A percentile compares a stretch with the other conserved stretches of the same genome.
phyloP scores from a whole-genome alignment of 2,329 filamentous ascomycete species.

The Fusarium pininemorale region DNA sequence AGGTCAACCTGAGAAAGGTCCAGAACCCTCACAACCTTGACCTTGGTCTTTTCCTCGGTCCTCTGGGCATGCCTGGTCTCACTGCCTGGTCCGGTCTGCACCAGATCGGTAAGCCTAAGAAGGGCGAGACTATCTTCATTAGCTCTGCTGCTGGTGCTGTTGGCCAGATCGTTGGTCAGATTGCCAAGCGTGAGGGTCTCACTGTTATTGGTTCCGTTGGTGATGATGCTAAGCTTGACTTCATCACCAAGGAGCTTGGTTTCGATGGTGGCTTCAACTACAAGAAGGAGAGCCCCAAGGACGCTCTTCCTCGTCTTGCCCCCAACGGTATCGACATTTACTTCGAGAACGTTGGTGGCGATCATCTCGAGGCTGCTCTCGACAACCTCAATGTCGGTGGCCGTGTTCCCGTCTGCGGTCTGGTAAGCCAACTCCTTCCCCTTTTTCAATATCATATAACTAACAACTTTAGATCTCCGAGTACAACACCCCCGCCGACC shows the following conservation, averaged over 20 bases:
- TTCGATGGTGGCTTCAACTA: conserved; percentile 81
- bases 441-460: accelerated
- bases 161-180: conserved; percentile 82
- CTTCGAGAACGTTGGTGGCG: conserved; percentile 64
- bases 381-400: conserved; percentile 66
- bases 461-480: conserved; percentile 46
- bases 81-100: conserved; percentile 76
- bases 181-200: conserved; percentile 83
- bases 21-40: conserved; percentile 76
- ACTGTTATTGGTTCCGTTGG: conserved; percentile 84
- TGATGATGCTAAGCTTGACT: conserved; percentile 81
- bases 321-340: conserved; percentile 80
- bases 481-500: conserved; percentile 72
- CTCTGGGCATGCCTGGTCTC: conserved; percentile 69
- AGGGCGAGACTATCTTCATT: conserved; percentile 81
- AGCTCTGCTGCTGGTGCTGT: conserved; percentile 83
- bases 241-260: conserved; percentile 60
- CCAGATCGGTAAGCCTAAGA: conserved; percentile 70
- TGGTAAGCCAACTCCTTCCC: conserved; percentile 53
- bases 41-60: conserved; percentile 74
- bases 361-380: conserved; percentile 60
- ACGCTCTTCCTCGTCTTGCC: conserved; percentile 75
- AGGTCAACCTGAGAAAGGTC: conserved; percentile 59
- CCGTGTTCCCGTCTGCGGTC: conserved; percentile 70
- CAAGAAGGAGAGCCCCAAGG: conserved; percentile 78